These are phyloP conservation scores for Glaciozyma antarctica DNA, from an alignment of 768 basidiomycete genomes.

Conservation along the genomic window DNA sequence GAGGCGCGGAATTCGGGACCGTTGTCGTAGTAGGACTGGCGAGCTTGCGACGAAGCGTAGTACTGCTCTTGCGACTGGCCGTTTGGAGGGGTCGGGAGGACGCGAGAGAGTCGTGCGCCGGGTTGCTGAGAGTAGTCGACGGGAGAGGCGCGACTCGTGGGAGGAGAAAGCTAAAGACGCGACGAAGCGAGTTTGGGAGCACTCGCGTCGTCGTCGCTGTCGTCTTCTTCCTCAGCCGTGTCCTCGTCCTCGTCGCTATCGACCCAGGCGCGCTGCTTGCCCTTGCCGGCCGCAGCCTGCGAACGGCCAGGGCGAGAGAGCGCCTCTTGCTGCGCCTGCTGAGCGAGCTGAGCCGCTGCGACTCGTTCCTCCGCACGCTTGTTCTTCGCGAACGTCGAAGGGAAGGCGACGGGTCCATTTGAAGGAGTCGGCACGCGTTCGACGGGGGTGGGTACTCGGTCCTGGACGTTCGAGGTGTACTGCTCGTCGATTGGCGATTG, in stretches of 20 bases:
- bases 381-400: conserved; percentile 80
- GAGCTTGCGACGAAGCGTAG: not conserved
- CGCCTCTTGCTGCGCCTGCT: conserved; percentile 63
- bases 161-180: not conserved
- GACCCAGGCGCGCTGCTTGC: conserved; percentile 70
- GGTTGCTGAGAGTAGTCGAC: not conserved
- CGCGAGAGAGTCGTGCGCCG: not conserved
- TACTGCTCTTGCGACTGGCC: not conserved
- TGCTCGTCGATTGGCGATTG: not conserved
- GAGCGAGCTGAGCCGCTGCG: conserved; percentile 66
- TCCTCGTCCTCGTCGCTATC: conserved; percentile 64
- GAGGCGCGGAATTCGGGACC: conserved; percentile 66
- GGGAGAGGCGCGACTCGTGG: not conserved
- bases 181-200: conserved; percentile 7
- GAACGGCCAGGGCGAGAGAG: conserved; percentile 45
- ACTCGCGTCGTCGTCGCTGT: conserved; percentile 27
- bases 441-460: not conserved
- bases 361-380: conserved; percentile 75
- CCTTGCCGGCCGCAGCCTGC: conserved; percentile 38
- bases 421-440: conserved; percentile 24
- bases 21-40: conserved; percentile 26
- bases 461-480: no score
- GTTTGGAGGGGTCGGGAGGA: not conserved
- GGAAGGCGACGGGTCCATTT: conserved; percentile 45
- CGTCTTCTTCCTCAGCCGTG: conserved; percentile 36